Percentiles rank a stretch among this genome's conserved stretches.
Evolutionary conservation across 164 flowering plant genomes (phyloP).

Genomic region (Macadamia integrifolia): DNA sequence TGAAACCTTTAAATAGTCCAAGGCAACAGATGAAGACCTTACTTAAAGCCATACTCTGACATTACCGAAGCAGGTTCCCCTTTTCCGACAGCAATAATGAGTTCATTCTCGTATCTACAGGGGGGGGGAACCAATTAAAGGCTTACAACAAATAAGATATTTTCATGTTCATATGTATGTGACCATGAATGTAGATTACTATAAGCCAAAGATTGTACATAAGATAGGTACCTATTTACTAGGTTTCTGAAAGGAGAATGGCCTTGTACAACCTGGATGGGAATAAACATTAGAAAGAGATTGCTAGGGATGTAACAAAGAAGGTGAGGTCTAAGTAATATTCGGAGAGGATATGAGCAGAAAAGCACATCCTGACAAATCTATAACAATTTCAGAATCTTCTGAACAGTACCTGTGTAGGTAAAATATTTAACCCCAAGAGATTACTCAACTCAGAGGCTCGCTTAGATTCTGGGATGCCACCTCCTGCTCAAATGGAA

Average conservation of each 20-base stretch:
- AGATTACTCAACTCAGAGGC: conserved; percentile 53
- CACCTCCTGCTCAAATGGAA: conserved; percentile 54
- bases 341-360: background rate
- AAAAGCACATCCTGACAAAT: background rate
- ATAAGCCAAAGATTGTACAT: background rate
- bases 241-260: conserved; percentile 75
- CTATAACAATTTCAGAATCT: background rate
- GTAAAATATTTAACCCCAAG: conserved; percentile 52
- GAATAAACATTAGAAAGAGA: background rate
- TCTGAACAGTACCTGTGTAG: conserved; percentile 53
- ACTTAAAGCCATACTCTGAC: conserved; percentile 86
- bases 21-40: conserved; percentile 17
- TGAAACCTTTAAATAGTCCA: background rate
- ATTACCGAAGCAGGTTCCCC: conserved; percentile 88
- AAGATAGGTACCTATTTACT: conserved; percentile 40
- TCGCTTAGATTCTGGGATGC: conserved; percentile 71
- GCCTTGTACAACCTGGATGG: conserved; percentile 72
- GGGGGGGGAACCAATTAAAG: background rate
- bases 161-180: background rate
- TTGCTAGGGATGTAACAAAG: background rate
- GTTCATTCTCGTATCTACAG: conserved; percentile 58
- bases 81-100: conserved; percentile 76
- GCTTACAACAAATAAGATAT: background rate
- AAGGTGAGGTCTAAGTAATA: background rate
- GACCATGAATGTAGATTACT: background rate